Evolutionary conservation across 345 rosid genomes (phyloP), one percentile per base, ranked within the genome.

Genomic region (Boechera divaricarpa): DNA sequence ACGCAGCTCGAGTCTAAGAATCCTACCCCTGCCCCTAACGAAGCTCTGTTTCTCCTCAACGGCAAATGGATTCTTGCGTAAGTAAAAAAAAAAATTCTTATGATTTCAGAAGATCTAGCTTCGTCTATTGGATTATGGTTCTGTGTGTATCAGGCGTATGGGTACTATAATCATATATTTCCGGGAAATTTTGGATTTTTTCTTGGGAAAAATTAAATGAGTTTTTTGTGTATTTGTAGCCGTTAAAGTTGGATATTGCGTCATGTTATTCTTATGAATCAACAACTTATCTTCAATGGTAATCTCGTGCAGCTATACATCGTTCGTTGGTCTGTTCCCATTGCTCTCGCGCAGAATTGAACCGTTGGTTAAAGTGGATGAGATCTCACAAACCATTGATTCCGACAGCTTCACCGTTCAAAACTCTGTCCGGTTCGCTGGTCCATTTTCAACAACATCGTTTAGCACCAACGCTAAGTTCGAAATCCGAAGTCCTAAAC

Each of bases 51-150:
- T 79, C 83, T 86, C 62, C 95, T 94, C 83, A 87, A 92, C 52
- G 97, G 93, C 70, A 92, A 94, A 79, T 94, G 98, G 98, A 85
- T 90, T 80, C 97, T 94, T 28, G 91, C 85, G 97, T 94, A 86
- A 86, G 93, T 77, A 13, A 5, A 44, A 6, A 4, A 12, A 5
- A 44, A 6, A 4, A 44, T 11, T 44, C 48, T 39, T 2, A 12
- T 44, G 16, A 4, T 41, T 41, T 41, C 10, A 41, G 45, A 41
- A 41, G 13, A 10, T 44, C 12, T 36, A 36, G 39, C 39, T 36
- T 36, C 9, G 39, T 28, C 29, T 21, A 21, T 21, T 21, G 24
- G 24, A 21, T 21, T 1, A 21, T 21, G 24, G 1, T 21, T 21
- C 24, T 21, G 24, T 21, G 24, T 21, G 24, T 21, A 21, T 21